Evolutionary conservation across 1,284 basidiomycete species (phyloP).

Genomic region (Austropuccinia psidii): DNA sequence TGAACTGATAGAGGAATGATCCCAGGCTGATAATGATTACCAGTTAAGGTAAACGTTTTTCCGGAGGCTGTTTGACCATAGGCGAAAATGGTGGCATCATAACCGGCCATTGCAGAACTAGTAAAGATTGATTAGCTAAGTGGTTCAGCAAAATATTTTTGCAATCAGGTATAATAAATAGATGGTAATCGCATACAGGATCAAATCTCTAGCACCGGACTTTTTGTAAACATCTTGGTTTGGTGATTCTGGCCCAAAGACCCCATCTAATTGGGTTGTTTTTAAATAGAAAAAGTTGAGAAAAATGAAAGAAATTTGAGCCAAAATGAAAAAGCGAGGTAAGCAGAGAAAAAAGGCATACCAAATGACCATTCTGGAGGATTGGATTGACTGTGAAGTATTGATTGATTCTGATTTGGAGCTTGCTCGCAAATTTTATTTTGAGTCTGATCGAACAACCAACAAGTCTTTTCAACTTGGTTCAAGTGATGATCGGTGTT

Average conservation of each 20-base stretch:
- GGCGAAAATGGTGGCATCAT: conserved; percentile 87
- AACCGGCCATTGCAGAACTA: conserved; percentile 87
- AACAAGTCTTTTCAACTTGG: not conserved
- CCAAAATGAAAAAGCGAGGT: not conserved
- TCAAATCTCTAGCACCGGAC: conserved; percentile 17
- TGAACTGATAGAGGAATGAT: conserved; percentile 84
- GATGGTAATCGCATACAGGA: not conserved
- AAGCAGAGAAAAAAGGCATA: not conserved
- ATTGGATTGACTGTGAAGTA: not conserved
- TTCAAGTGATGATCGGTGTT: not conserved
- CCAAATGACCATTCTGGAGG: not conserved
- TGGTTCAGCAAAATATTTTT: not conserved
- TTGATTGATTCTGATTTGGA: too few relatives aligned
- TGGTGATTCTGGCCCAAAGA: not conserved
- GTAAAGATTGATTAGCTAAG: conserved; percentile 50
- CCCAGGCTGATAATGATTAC: conserved; percentile 73
- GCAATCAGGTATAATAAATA: not conserved
- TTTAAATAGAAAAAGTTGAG: not conserved
- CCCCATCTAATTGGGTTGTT: not conserved
- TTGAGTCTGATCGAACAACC: not conserved
- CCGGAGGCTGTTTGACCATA: conserved; percentile 79
- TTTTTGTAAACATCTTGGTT: conserved; percentile 6
- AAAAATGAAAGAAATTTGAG: not conserved
- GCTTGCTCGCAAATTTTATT: not conserved
- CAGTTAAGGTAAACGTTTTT: conserved; percentile 84